Percentiles rank a stretch among this genome's conserved stretches.
These are phyloP conservation scores for Fusarium circinatum DNA, from an alignment of 2,329 filamentous ascomycete species.

Conservation along the genomic window DNA sequence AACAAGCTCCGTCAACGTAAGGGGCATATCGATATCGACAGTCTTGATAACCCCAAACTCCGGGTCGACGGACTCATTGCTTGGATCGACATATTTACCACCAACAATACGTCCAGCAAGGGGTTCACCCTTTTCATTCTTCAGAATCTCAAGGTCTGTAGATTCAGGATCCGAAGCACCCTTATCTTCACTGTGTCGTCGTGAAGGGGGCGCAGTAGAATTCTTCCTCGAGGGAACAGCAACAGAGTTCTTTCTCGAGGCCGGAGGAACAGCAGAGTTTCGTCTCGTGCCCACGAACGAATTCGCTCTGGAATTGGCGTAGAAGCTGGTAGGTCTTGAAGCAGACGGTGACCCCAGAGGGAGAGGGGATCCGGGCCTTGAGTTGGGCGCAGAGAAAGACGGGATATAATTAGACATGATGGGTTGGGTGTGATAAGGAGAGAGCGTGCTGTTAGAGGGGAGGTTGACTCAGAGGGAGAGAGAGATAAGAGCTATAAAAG, in stretches of 20 bases:
- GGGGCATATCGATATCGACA: slow-evolving; percentile 36
- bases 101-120: slow-evolving; percentile 32
- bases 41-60: slow-evolving; percentile 35
- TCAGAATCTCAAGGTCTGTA: slow-evolving; percentile 26
- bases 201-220: slow-evolving; percentile 4
- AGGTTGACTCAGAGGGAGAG: slow-evolving; percentile 7
- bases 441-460: slow-evolving; percentile 3
- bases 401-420: slow-evolving; percentile 38
- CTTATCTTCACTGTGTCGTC: slow-evolving; percentile 11
- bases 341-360: slow-evolving; percentile 32
- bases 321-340: slow-evolving; percentile 36
- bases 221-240: slow-evolving; percentile 24
- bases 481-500: slow-evolving; percentile 26
- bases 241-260: slow-evolving; percentile 20
- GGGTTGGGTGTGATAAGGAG: neutral
- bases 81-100: slow-evolving; percentile 31
- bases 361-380: slow-evolving; percentile 32
- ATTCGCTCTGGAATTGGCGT: slow-evolving; percentile 33
- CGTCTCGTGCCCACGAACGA: slow-evolving; percentile 28
- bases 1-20: slow-evolving; percentile 30
- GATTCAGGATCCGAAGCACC: slow-evolving; percentile 26
- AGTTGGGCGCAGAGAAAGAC: slow-evolving; percentile 36
- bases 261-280: slow-evolving; percentile 1
- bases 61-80: slow-evolving; percentile 22
- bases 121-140: slow-evolving; percentile 28